Evolutionary conservation across 78 protist species (phyloP).

Genomic region (Bodo saltans): DNA sequence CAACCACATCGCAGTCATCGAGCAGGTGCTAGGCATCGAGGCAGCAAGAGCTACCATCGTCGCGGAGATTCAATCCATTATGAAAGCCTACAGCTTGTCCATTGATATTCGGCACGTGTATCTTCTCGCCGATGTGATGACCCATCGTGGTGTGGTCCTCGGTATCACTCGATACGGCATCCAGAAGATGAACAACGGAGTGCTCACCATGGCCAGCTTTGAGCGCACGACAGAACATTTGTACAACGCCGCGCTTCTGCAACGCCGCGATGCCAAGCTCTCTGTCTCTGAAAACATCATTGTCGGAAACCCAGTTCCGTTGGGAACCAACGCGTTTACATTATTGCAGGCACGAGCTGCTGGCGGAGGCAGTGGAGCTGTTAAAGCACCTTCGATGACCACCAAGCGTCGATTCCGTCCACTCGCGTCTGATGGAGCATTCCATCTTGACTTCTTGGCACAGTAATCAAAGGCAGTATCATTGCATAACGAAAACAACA

Average conservation of each 20-base stretch:
- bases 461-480: too few relatives aligned
- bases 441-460: too few relatives aligned
- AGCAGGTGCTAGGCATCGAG: conserved; percentile 90
- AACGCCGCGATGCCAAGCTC: conserved; percentile 32
- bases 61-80: conserved; percentile 72
- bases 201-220: conserved; percentile 94
- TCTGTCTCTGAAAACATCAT: conserved; percentile 97
- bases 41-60: conserved; percentile 91
- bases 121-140: conserved; percentile 96
- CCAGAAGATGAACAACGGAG: conserved; percentile 86
- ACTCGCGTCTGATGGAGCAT: too few relatives aligned
- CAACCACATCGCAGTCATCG: conserved; percentile 85
- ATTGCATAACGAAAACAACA: too few relatives aligned
- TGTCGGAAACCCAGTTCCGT: conserved; percentile 87
- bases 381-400: too few relatives aligned
- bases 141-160: conserved; percentile 84
- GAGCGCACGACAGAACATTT: conserved; percentile 94
- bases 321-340: conserved; percentile 93
- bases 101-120: conserved; percentile 87
- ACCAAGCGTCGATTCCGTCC: too few relatives aligned
- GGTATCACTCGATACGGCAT: conserved; percentile 98
- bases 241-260: conserved; percentile 89
- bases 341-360: too few relatives aligned
- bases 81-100: conserved; percentile 86
- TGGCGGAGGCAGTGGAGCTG: too few relatives aligned